These are phyloP conservation scores for Aspergillus melleus DNA, from an alignment of 2,329 filamentous ascomycete genomes.

Conservation along the genomic window DNA sequence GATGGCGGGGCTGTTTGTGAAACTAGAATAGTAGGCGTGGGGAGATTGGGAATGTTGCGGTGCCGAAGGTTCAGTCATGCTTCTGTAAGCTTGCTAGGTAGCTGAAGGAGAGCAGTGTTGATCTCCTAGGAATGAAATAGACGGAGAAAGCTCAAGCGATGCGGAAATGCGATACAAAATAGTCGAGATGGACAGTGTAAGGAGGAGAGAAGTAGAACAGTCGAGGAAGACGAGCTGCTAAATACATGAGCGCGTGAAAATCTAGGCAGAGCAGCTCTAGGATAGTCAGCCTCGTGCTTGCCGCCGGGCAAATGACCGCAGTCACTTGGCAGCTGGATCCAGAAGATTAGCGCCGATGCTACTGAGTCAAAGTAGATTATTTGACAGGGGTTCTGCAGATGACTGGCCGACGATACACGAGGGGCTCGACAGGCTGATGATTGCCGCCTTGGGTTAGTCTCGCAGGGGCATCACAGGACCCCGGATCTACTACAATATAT, in stretches of 20 bases:
- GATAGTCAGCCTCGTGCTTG: conserved; percentile 2
- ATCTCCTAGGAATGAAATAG: not conserved
- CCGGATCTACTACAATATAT: too few species aligned
- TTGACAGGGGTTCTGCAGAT: not conserved
- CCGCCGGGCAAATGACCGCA: not conserved
- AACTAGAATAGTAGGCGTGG: conserved; percentile 34
- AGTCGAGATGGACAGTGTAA: not conserved
- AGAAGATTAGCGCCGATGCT: not conserved
- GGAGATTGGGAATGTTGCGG: conserved; percentile 18
- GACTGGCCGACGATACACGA: not conserved
- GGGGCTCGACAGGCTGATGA: not conserved
- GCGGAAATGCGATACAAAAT: not conserved
- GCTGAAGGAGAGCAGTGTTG: not conserved
- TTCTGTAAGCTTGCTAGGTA: conserved; percentile 1
- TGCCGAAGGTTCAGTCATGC: conserved; percentile 14
- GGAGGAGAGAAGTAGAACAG: not conserved
- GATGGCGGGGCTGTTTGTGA: conserved; percentile 20
- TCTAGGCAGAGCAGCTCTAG: not conserved
- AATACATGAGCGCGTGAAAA: not conserved
- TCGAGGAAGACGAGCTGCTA: not conserved
- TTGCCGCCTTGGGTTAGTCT: not conserved
- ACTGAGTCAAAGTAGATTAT: not conserved
- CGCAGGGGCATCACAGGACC: not conserved
- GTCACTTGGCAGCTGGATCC: not conserved
- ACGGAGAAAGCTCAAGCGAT: not conserved